Evolutionary conservation across 1,284 basidiomycete species (phyloP), one percentile per base, ranked within the genome.

Genomic region (Coniophora puteana): DNA sequence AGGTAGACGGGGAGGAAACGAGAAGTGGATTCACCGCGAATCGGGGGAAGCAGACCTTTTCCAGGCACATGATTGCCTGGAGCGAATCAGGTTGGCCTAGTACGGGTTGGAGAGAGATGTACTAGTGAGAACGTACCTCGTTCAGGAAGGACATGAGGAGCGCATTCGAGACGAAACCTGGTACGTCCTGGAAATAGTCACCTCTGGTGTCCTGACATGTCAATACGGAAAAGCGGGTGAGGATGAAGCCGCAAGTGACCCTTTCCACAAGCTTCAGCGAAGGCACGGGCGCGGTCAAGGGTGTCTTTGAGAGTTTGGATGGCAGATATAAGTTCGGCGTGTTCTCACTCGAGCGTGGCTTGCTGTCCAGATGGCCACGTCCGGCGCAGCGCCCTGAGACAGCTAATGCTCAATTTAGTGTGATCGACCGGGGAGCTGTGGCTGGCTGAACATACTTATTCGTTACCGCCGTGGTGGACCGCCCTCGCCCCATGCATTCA

Each of bases 111-210:
- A 42, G 24, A 40, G 22, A 18, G 14, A n/a, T 24, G 24, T 17
- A 56, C 57, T 43, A n/a, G n/a, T n/a, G 16, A 25, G 28, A 18
- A 55, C 56, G 44, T 54, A 83, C 83, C 73, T 90, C 87, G 53
- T 94, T 94, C 55, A 94, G 86, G 61, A 91, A 93, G 1, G 91
- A 91, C 87, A 94, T 93, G 29, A 94, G 67, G 14, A 94, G 72
- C 1, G 88, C 86, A 54, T 93, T 92, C 0, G 88, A 85, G 17
- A 93, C 85, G 58, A 92, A 95, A 8, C 93, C 94, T 16, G 95
- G 94, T 1, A 93, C 87, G 56, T 95, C 93, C 55, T 87, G 78
- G 91, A 93, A 6, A 77, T 79, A 2, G 91, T 89, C 1, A 94
- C 90, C 73, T 93, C 91, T 89, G 59, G 39, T 43, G 21, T 31